These are phyloP conservation scores for Claviceps purpurea DNA, from an alignment of 2,329 filamentous ascomycete species.

Conservation along the genomic window DNA sequence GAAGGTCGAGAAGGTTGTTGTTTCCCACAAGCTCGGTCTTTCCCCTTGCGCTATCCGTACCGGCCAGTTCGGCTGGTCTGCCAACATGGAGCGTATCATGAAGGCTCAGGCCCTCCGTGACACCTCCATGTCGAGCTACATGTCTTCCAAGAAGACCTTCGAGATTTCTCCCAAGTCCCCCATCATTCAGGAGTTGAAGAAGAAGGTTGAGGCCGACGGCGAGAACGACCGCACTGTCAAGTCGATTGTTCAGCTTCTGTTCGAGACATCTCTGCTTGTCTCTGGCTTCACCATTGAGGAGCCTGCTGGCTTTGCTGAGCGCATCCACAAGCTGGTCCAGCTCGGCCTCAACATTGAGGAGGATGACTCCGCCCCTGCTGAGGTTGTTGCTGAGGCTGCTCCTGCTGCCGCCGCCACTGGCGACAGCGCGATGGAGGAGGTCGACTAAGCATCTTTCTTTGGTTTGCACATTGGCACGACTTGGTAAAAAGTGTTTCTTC, in stretches of 20 bases:
- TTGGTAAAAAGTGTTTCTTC: constrained; percentile 22
- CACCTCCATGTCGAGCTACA: constrained; percentile 99
- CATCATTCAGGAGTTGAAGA: constrained; percentile 98
- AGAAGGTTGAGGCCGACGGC: constrained; percentile 94
- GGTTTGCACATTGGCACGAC: constrained; percentile 20
- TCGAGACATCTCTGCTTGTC: constrained; percentile 96
- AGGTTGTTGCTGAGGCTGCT: constrained; percentile 43
- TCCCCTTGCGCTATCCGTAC: constrained; percentile 98
- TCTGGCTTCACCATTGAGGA: constrained; percentile 99
- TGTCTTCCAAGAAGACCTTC: constrained; percentile 99
- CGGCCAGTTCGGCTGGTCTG: constrained; percentile 98
- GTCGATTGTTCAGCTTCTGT: constrained; percentile 95
- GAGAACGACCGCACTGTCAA: constrained; percentile 99
- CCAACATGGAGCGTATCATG: constrained; percentile 99
- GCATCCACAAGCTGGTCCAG: constrained; percentile 99
- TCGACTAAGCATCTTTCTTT: constrained; percentile 56
- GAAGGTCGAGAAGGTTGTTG: constrained; percentile 99
- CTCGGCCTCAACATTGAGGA: constrained; percentile 96
- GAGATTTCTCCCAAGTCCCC: constrained; percentile 98
- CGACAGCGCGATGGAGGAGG: constrained; percentile 99
- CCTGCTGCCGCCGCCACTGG: constrained; percentile 46
- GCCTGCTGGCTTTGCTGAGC: constrained; percentile 93
- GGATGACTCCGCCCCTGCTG: constrained; percentile 59
- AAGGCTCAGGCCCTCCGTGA: constrained; percentile 99
- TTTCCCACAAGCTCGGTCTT: constrained; percentile 91